phyloP scores from a whole-genome alignment of 2,329 filamentous ascomycete species.

The Exophiala mesophila region DNA sequence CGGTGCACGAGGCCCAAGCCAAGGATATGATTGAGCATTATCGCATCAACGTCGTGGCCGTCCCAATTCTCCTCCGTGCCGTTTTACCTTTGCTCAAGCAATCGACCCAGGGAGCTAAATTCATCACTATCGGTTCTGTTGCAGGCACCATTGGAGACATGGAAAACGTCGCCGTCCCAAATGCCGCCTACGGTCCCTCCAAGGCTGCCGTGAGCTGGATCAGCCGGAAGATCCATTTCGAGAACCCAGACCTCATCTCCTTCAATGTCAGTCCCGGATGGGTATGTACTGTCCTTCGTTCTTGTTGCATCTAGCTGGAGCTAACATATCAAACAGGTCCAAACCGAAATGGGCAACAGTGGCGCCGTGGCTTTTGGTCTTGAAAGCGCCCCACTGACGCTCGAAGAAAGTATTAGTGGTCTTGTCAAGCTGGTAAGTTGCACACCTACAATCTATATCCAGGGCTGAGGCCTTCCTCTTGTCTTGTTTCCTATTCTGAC shows the following conservation, averaged over 20 bases:
- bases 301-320: neutral
- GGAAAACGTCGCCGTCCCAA: slow-evolving; percentile 6
- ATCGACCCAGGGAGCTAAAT: slow-evolving; percentile 15
- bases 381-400: slow-evolving; percentile 20
- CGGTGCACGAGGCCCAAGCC: slow-evolving; percentile 17
- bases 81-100: slow-evolving; percentile 37
- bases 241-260: slow-evolving; percentile 26
- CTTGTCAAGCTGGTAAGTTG: slow-evolving; percentile 20
- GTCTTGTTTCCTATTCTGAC: neutral
- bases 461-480: neutral
- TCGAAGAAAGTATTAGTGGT: slow-evolving; percentile 24
- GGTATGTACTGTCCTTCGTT: slow-evolving; percentile 5
- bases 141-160: slow-evolving; percentile 5
- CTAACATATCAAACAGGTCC: slow-evolving; percentile 9
- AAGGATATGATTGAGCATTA: slow-evolving; percentile 29
- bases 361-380: slow-evolving; percentile 19
- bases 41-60: slow-evolving; percentile 34
- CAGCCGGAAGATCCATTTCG: slow-evolving; percentile 35
- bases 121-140: slow-evolving; percentile 11
- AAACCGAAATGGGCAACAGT: slow-evolving; percentile 27
- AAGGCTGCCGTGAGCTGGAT: slow-evolving; percentile 41
- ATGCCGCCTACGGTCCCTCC: slow-evolving; percentile 37
- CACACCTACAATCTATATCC: slow-evolving; percentile 1
- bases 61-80: slow-evolving; percentile 44
- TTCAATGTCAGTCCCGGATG: slow-evolving; percentile 16